phyloP scores from a whole-genome alignment of 345 rosid species.

The Brassica napus region Da-Ae NC_063434.1:637501-638000 shows the following conservation, averaged over 20 bases:
- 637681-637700: not conserved
- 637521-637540: not conserved
- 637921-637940: not conserved
- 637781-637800: not conserved
- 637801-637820: not conserved
- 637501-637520: not conserved
- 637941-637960: not conserved
- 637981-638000: not conserved
- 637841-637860: not conserved
- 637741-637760: not conserved
- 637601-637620: not conserved
- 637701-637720: not conserved
- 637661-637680: not conserved
- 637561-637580: not conserved
- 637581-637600: not conserved
- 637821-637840: not conserved
- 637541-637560: not conserved
- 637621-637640: not conserved
- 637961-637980: not conserved
- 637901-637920: not conserved
- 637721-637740: slow-evolving; percentile 3
- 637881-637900: not conserved
- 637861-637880: not conserved
- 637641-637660: not conserved
- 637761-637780: not conserved